Conservation (phyloP, 345 rosid genomes). For the Aurinia saxatilis region DNA sequence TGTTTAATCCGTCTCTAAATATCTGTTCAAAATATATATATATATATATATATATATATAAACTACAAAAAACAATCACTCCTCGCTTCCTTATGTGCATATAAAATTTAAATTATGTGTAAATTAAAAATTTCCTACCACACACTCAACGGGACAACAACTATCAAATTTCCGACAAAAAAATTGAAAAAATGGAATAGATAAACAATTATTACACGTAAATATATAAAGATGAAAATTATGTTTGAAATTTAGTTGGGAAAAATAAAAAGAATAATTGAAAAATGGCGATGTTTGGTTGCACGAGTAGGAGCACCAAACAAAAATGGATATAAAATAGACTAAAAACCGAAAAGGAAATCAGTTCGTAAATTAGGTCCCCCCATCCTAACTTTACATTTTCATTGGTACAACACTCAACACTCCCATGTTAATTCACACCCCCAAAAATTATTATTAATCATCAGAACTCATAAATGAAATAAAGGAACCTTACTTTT, state of each 20-base stretch:
- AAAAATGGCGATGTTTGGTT: slow-evolving; percentile 27
- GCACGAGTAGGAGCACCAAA: slow-evolving; percentile 29
- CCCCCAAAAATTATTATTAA: slow-evolving; percentile 1
- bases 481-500: slow-evolving; percentile 13
- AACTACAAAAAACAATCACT: too few relatives aligned
- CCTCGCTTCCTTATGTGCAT: too few relatives aligned
- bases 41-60: too few relatives aligned
- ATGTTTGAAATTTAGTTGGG: background rate
- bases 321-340: slow-evolving; percentile 26
- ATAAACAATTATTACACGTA: slow-evolving; percentile 1
- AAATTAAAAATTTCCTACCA: slow-evolving; percentile 13
- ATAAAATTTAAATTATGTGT: background rate
- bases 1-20: too few relatives aligned
- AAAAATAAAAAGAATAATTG: background rate
- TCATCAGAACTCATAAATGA: background rate
- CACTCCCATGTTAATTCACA: slow-evolving; percentile 16
- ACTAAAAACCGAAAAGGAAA: slow-evolving; percentile 22
- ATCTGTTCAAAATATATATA: too few relatives aligned
- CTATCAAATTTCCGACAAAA: slow-evolving; percentile 1
- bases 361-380: slow-evolving; percentile 25
- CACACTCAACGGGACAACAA: background rate
- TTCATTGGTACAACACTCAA: slow-evolving; percentile 28
- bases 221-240: background rate
- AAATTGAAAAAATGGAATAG: slow-evolving; percentile 3
- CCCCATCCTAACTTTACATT: slow-evolving; percentile 28